Evolutionary conservation across 2,329 filamentous ascomycete genomes (phyloP).

Genomic region (Pseudogymnoascus sp.): DNA sequence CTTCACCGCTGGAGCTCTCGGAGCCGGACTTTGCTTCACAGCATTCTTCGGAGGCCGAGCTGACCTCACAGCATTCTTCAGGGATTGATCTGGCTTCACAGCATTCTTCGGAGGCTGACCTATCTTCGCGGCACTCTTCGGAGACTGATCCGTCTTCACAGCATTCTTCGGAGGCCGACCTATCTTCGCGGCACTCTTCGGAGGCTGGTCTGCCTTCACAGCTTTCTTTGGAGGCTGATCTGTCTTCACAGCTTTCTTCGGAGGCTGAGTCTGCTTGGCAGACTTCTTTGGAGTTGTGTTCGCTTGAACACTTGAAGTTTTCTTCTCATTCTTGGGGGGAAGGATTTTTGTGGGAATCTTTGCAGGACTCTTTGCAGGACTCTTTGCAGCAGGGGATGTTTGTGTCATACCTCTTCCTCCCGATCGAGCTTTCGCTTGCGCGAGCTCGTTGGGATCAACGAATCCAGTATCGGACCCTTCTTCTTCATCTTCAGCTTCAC

Average conservation of each 20-base stretch:
- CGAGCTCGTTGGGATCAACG: not conserved
- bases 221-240: not conserved
- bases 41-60: not conserved
- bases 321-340: not conserved
- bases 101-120: not conserved
- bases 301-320: not conserved
- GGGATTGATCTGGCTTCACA: not conserved
- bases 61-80: not conserved
- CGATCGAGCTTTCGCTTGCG: not conserved
- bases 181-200: not conserved
- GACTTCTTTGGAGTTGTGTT: not conserved
- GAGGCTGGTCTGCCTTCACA: not conserved
- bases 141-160: not conserved
- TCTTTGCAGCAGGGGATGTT: not conserved
- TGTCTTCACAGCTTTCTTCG: not conserved
- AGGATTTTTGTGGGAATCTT: not conserved
- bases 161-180: not conserved
- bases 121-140: not conserved
- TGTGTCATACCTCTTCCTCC: constrained; percentile 1
- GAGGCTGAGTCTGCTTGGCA: not conserved
- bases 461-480: constrained; percentile 4
- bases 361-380: not conserved
- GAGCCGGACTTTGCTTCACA: not conserved
- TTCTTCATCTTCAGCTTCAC: constrained; percentile 11
- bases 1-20: not conserved